Base-by-base conservation (phyloP, 495 filamentous ascomycete genomes). In the Penicillium simplicissimum region DNA sequence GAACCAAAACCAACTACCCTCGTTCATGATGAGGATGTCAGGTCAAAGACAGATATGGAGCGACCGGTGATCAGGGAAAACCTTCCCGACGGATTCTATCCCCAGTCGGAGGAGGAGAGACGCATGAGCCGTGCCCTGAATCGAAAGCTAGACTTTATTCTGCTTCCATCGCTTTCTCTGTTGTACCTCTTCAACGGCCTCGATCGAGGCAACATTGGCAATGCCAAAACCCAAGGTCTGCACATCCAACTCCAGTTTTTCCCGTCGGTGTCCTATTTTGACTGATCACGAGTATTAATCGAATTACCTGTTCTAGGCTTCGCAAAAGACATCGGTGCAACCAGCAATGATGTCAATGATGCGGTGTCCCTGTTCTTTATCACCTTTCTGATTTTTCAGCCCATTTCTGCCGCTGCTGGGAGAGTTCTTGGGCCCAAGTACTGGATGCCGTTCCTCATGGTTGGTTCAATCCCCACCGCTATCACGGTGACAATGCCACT, bases 381-480 rank as follows among this genome's bases (percentile, higher is more conserved):
- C 58, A 79, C 77, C 38, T 87, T 87, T 60, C 84, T 88, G 8
- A 42, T 77, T 3, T 71, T 87, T 1, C 85, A 87, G 60, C 82
- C 85, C 0, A 67, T 82, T 0, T 83, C 81, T 8, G 80, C 83
- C 9, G 84, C 83, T 3, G 66, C 83, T n/a, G 85, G 85, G 0
- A 66, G 79, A 48, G 71, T 73, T 49, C 70, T 82, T 57, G 85
- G 85, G 33, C 80, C 78, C 52, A 74, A 72, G 21, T 60, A 70
- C 4, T 87, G 83, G 82, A 80, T 87, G 19, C 82, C 84, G 0
- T 62, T 72, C 15, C 77, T 84, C 48, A 86, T 85, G 84, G 73
- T 76, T 31, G 28, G 28, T 31, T 31, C 28, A 31, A 31, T 6
- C 28, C 6, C 28, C 28, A n/a, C 3, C 23, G 23, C 28, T 31